Percentiles rank a stretch among this genome's conserved stretches.
phyloP scores from a whole-genome alignment of 805 yeast species.

The Ascoidea tarda region DNA sequence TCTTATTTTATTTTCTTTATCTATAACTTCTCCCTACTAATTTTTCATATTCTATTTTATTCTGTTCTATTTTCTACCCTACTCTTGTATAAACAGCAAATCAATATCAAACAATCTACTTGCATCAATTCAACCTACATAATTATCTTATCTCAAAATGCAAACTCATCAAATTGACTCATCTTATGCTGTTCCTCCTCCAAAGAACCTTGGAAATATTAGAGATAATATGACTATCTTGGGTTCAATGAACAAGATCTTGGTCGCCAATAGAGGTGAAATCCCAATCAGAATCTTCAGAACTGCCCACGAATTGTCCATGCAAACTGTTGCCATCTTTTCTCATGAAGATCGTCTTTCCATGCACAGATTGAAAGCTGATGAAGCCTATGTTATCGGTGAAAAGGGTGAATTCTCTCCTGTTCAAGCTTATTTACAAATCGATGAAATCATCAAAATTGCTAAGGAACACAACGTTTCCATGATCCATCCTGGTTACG shows the following conservation, averaged over 20 bases:
- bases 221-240: slow-evolving; percentile 15
- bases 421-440: slow-evolving; percentile 89
- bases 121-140: too few relatives aligned
- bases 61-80: too few relatives aligned
- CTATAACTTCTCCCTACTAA: too few relatives aligned
- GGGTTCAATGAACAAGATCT: slow-evolving; percentile 36
- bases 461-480: slow-evolving; percentile 67
- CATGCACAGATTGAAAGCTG: slow-evolving; percentile 91
- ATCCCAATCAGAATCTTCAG: slow-evolving; percentile 84
- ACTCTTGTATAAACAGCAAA: too few relatives aligned
- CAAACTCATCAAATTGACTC: too few relatives aligned
- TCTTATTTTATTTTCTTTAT: too few relatives aligned
- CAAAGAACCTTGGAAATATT: background rate
- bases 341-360: slow-evolving; percentile 92
- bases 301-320: slow-evolving; percentile 92
- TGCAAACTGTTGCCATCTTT: slow-evolving; percentile 95
- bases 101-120: too few relatives aligned
- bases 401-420: slow-evolving; percentile 82
- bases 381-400: slow-evolving; percentile 88
- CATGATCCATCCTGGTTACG: slow-evolving; percentile 91
- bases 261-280: slow-evolving; percentile 79
- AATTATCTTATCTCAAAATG: too few relatives aligned
- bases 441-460: slow-evolving; percentile 84
- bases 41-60: too few relatives aligned
- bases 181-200: too few relatives aligned